Conservation (phyloP, 768 basidiomycete genomes). For the Lactarius psammicola region DNA sequence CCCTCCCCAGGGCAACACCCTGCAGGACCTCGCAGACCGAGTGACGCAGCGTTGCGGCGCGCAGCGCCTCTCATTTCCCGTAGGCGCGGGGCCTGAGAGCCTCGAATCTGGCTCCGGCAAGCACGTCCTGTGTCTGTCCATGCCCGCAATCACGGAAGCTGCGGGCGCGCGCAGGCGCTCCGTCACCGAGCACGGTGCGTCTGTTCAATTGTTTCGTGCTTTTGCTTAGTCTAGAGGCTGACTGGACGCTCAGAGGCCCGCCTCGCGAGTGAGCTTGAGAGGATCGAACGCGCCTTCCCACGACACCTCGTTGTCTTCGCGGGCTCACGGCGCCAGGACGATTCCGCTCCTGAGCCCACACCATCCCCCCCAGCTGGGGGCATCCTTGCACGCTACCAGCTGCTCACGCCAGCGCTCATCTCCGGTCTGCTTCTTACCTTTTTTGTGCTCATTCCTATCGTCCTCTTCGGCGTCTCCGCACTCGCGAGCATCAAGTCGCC, state of each 20-base stretch:
- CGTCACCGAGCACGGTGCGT: constrained; percentile 57
- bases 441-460: constrained; percentile 65
- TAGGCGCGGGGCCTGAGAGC: constrained; percentile 36
- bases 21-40: constrained; percentile 41
- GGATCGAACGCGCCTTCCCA: constrained; percentile 49
- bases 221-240: not conserved
- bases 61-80: constrained; percentile 41
- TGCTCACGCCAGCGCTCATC: constrained; percentile 75
- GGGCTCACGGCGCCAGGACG: constrained; percentile 50
- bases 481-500: constrained; percentile 75
- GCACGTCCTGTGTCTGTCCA: constrained; percentile 54
- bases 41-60: constrained; percentile 57
- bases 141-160: constrained; percentile 49
- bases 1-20: constrained; percentile 32
- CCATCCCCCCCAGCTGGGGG: constrained; percentile 49
- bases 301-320: constrained; percentile 67
- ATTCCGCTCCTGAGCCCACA: constrained; percentile 30
- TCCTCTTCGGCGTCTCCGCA: constrained; percentile 61
- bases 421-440: constrained; percentile 58
- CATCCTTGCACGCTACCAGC: constrained; percentile 70
- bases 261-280: constrained; percentile 49
- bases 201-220: too few relatives aligned
- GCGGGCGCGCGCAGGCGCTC: constrained; percentile 46
- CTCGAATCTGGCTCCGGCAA: constrained; percentile 42
- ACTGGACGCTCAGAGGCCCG: constrained; percentile 39